Base-by-base conservation (phyloP, 345 rosid genomes). In the Hevea brasiliensis region DNA sequence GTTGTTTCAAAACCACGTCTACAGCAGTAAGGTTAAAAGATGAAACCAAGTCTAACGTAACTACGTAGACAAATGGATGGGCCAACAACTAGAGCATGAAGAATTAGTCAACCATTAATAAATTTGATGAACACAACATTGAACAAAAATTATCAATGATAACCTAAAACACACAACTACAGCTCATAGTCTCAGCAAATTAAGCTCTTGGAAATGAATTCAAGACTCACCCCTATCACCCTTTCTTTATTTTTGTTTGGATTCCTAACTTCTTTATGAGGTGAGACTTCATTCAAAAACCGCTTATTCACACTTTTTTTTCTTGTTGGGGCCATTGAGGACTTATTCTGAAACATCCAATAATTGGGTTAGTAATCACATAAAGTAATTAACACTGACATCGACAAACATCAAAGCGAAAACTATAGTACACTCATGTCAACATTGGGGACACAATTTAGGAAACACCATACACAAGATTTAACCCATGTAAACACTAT, bases 221-320 rank as follows among this genome's bases (percentile, higher is more conserved):
- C 53, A 73, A 64, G n/a, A 72, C 93, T 85, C 72, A 92, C 97
- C 87, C 88, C 70, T 44, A 37, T 62, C 32, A 14, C 57, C 62
- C 5, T 86, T 54, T 75, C 88, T 78, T 85, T 88, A 66, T 69
- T 82, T 74, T 82, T 92, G 70, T 77, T 87, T 27, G 94, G 85
- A 68, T 69, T 88, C 45, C 84, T 81, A 29, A 60, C 83, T 75
- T 85, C 89, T 73, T 88, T 92, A 41, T 79, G 87, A 20, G 94
- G 93, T 14, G 93, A 89, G 24, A 76, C 76, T 77, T 94, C 98
- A 80, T 83, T 82, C 9, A 87, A 78, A 76, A 84, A 86, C 60
- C 92, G 91, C 81, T 87, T 92, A 79, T 86, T 89, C 59, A 85
- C 87, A 79, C 90, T 90, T 78, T 88, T 92, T 82, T 94, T 94